Evolutionary conservation across 2,329 filamentous ascomycete genomes (phyloP).

Genomic region (Xylaria sp.): DNA sequence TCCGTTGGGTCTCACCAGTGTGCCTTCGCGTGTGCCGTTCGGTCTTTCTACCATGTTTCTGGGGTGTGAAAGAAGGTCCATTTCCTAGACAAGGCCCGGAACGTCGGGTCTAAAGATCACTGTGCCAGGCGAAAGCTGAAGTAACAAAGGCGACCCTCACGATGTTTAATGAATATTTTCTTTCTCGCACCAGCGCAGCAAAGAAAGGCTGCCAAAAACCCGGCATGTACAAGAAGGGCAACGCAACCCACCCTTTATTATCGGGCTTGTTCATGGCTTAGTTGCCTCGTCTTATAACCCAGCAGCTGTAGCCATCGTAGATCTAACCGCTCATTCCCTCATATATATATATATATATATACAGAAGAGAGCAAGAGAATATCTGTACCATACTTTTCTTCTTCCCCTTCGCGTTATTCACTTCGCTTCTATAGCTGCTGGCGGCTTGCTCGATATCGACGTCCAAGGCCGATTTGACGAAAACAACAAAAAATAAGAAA

Average conservation of each 20-base stretch:
- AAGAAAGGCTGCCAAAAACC: conserved; percentile 41
- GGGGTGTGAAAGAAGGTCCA: conserved; percentile 42
- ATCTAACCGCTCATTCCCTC: conserved; percentile 47
- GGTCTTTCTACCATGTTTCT: conserved; percentile 27
- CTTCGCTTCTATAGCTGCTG: conserved; percentile 44
- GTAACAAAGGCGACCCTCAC: conserved; percentile 33
- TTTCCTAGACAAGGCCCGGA: conserved; percentile 40
- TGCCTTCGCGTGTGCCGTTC: conserved; percentile 28
- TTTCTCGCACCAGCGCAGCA: conserved; percentile 41
- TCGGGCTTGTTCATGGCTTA: conserved; percentile 34
- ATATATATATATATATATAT: conserved; percentile 26
- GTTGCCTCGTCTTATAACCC: conserved; percentile 37
- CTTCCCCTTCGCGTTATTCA: conserved; percentile 21
- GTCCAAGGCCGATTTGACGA: conserved; percentile 41
- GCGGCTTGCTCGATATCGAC: conserved; percentile 47
- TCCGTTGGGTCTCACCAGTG: conserved; percentile 24
- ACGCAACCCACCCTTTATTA: conserved; percentile 39
- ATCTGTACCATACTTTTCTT: conserved; percentile 20
- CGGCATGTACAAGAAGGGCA: conserved; percentile 48
- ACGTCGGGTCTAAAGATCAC: conserved; percentile 36
- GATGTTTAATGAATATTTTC: conserved; percentile 35
- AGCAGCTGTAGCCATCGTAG: conserved; percentile 46
- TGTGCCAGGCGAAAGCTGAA: conserved; percentile 35
- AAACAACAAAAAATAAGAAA: too few relatives aligned
- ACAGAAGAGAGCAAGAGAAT: neutral